phyloP scores from a whole-genome alignment of 352 stramenopile genomes.

The Globisporangium camurandrum region DNA sequence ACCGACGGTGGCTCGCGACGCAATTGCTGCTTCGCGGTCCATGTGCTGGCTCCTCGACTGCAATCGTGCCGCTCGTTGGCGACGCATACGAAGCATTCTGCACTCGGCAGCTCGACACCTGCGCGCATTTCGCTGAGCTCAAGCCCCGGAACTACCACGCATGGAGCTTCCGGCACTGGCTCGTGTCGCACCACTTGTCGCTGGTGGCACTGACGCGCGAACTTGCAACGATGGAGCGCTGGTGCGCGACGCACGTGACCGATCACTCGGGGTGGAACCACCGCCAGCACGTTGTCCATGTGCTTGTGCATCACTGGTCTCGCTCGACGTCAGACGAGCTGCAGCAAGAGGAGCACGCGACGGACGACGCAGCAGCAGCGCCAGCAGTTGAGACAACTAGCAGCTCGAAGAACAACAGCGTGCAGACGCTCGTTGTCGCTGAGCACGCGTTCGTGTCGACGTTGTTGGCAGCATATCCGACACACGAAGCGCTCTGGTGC shows the following conservation, averaged over 20 bases:
- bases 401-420: background rate
- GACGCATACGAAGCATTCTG: conserved; percentile 32
- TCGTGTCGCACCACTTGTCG: conserved; percentile 35
- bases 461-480: conserved; percentile 38
- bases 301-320: conserved; percentile 12
- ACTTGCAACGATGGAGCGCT: conserved; percentile 37
- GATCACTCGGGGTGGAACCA: conserved; percentile 82
- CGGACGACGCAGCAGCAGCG: no score
- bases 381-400: background rate
- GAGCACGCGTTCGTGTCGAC: conserved; percentile 50
- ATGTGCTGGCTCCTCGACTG: no score
- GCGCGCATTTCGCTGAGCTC: conserved; percentile 41
- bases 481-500: conserved; percentile 71
- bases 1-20: conserved; percentile 55
- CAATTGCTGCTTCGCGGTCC: conserved; percentile 13
- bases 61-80: background rate
- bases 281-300: conserved; percentile 47
- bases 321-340: no score
- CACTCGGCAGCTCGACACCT: conserved; percentile 39
- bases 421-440: conserved; percentile 18
- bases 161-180: conserved; percentile 80
- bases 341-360: no score
- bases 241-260: conserved; percentile 59
- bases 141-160: conserved; percentile 79
- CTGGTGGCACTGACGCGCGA: conserved; percentile 24